phyloP scores from a whole-genome alignment of 257 asterid genomes.

The Solanum boliviense region DNA sequence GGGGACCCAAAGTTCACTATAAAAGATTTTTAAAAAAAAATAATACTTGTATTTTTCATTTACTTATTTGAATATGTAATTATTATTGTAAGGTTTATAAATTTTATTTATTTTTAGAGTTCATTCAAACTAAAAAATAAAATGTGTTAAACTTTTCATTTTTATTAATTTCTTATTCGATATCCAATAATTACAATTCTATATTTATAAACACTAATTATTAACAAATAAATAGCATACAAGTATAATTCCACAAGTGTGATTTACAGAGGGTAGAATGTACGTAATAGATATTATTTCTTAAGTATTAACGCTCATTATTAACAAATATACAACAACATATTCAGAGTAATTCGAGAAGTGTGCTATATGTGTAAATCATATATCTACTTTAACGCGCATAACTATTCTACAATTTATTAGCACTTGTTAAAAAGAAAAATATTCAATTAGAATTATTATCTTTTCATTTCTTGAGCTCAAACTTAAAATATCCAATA shows the following conservation, averaged over 20 bases:
- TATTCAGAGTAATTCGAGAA: fast-evolving
- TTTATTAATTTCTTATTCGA: neutral
- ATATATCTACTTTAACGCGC: too few relatives aligned
- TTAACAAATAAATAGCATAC: too few relatives aligned
- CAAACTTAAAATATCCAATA: neutral
- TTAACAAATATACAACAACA: too few relatives aligned
- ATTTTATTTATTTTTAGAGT: neutral
- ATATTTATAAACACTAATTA: neutral
- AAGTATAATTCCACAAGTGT: too few relatives aligned
- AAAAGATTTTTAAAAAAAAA: neutral
- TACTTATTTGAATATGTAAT: neutral
- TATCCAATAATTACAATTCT: neutral
- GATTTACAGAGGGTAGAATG: fast-evolving
- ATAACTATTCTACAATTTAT: neutral
- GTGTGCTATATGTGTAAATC: fast-evolving
- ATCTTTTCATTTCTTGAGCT: neutral
- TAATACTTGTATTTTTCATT: neutral
- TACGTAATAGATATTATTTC: too few relatives aligned
- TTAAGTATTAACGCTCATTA: too few relatives aligned
- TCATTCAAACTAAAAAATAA: neutral
- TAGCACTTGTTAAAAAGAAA: neutral
- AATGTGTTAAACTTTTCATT: neutral
- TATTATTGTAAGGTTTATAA: neutral
- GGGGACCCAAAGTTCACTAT: neutral
- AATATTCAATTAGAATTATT: neutral